A percentile compares a stretch with the other conserved stretches of the same genome.
Evolutionary conservation across 83 land plant genomes (phyloP).

Genomic region (Picea mariana): DNA sequence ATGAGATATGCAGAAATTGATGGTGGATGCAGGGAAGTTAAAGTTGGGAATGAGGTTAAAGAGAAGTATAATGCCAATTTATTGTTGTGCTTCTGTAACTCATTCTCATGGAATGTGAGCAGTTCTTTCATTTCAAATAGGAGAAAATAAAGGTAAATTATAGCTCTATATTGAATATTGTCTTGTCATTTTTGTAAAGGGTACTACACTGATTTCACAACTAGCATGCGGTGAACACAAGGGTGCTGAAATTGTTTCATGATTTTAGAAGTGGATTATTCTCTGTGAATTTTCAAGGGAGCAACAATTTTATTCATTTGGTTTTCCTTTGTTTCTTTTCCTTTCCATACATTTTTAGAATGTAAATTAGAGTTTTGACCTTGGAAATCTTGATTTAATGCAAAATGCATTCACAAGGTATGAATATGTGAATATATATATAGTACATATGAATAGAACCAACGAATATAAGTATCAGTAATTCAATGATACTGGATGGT

Average conservation of each 20-base stretch:
- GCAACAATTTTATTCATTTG: neutral
- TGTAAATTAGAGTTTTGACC: too few relatives aligned
- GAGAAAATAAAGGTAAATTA: slow-evolving; percentile 10
- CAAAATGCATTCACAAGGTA: too few relatives aligned
- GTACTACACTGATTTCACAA: neutral
- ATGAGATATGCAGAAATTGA: too few relatives aligned
- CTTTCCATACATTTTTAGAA: neutral
- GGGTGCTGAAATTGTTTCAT: slow-evolving; percentile 1
- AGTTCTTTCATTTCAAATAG: slow-evolving; percentile 8
- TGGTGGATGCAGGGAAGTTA: too few relatives aligned
- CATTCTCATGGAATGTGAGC: neutral
- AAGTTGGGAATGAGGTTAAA: too few relatives aligned
- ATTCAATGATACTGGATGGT: too few relatives aligned
- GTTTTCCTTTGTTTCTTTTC: too few relatives aligned
- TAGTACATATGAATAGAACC: too few relatives aligned
- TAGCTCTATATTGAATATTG: slow-evolving; percentile 1
- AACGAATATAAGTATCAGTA: too few relatives aligned
- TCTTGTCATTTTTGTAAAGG: slow-evolving; percentile 18
- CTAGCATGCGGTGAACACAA: slow-evolving; percentile 6
- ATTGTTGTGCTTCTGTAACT: slow-evolving; percentile 7
- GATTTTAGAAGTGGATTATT: slow-evolving; percentile 13
- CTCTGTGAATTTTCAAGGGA: slow-evolving; percentile 13
- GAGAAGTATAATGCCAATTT: neutral
- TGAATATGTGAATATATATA: too few relatives aligned
- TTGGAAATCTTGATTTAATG: too few relatives aligned